These are phyloP conservation scores for Crithidia acanthocephali DNA, from an alignment of 208 protist genomes.

Conservation along the genomic window DNA sequence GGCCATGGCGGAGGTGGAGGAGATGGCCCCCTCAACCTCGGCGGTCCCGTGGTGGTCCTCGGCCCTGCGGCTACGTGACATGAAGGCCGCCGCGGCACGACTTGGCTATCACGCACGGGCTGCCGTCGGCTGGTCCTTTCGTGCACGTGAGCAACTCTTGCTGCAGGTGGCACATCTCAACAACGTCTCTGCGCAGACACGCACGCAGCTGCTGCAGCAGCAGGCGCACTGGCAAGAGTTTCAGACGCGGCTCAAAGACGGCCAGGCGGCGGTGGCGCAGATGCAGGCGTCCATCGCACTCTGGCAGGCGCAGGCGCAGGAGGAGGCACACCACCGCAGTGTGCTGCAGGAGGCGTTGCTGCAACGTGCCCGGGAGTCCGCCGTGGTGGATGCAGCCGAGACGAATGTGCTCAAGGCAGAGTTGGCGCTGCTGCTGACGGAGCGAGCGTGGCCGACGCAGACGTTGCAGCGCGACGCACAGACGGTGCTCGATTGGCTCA, in stretches of 20 bases:
- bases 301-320: slow-evolving; percentile 40
- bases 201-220: slow-evolving; percentile 59
- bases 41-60: slow-evolving; percentile 73
- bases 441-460: slow-evolving; percentile 44
- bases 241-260: slow-evolving; percentile 27
- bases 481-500: slow-evolving; percentile 56
- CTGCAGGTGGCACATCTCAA: slow-evolving; percentile 62
- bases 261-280: slow-evolving; percentile 19
- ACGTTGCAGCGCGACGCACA: slow-evolving; percentile 41
- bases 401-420: slow-evolving; percentile 48
- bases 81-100: slow-evolving; percentile 67
- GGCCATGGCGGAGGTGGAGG: slow-evolving; percentile 27
- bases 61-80: slow-evolving; percentile 66
- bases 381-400: slow-evolving; percentile 29
- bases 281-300: slow-evolving; percentile 40
- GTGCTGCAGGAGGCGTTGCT: slow-evolving; percentile 55
- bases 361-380: slow-evolving; percentile 19
- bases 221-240: slow-evolving; percentile 58
- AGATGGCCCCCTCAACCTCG: slow-evolving; percentile 30
- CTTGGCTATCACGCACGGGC: slow-evolving; percentile 73
- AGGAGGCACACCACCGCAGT: slow-evolving; percentile 34
- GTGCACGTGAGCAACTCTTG: slow-evolving; percentile 66
- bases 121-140: slow-evolving; percentile 48
- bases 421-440: slow-evolving; percentile 54
- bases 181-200: slow-evolving; percentile 40